Evolutionary conservation across 2,329 filamentous ascomycete genomes (phyloP), one percentile per base, ranked within the genome.

Genomic region (Alternaria infectoria): DNA sequence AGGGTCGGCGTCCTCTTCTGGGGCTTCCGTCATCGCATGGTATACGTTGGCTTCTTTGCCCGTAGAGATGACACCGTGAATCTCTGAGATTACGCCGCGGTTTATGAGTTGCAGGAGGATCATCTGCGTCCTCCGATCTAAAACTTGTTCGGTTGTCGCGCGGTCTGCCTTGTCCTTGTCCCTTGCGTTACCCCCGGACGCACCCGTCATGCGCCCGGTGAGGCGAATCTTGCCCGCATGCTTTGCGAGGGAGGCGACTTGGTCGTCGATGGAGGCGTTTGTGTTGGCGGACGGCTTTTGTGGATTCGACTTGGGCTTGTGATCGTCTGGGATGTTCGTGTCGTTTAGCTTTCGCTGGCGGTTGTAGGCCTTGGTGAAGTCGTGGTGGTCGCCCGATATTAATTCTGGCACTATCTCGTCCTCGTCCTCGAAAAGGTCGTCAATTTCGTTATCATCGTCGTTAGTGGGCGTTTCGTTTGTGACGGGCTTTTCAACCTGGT

Each of bases 41-140:
- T 99, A 99, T 25, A 99, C 96, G 79, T 99, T 99, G 64, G 96
- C 96, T 81, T 99, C 96, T 80, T 99, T 99, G 59, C 96, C 96
- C 0, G 96, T 99, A 65, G 93, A 97, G 71, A 99, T 87, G 77
- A 96, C 96, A 50, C 96, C 96, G 78, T 99, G 93, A 55, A 99
- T 90, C 80, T 97, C 94, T 61, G 91, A 92, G 54, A 99, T 90
- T 66, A 95, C 86, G 64, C 93, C 91, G 32, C 93, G 89, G 80
- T 98, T 97, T 83, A 98, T 95, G 87, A 99, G 93, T 82, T 97
- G 93, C 68, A 97, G 85, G 57, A 99, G 84, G 65, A 99, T 94
- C 93, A 97, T 97, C 70, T 94, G 91, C 13, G 96, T 99, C 57
- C 93, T 88, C 67, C 93, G 93, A 81, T 99, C 96, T 65, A 99